phyloP scores from a whole-genome alignment of 106 monocot species.

The Acanthochlamys bracteata region DNA sequence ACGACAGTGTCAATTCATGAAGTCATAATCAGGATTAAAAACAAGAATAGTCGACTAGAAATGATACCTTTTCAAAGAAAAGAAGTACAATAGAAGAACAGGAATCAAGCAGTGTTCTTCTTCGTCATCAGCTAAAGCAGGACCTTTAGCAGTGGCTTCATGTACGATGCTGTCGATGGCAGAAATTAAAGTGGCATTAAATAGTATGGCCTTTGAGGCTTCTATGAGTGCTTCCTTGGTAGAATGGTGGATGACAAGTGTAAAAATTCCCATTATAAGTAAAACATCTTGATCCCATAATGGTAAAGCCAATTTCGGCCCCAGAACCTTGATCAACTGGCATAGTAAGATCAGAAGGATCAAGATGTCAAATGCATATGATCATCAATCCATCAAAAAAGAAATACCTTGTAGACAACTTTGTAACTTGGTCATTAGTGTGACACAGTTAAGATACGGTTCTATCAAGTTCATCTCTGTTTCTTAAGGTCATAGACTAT shows the following conservation, averaged over 20 bases:
- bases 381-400: too few relatives aligned
- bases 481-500: too few relatives aligned
- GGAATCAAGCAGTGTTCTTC: slow-evolving; percentile 56
- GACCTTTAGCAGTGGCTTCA: slow-evolving; percentile 54
- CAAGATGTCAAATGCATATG: too few relatives aligned
- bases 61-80: slow-evolving; percentile 63
- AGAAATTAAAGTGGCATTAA: slow-evolving; percentile 41
- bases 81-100: slow-evolving; percentile 59
- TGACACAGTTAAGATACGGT: too few relatives aligned
- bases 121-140: slow-evolving; percentile 47
- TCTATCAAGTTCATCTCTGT: too few relatives aligned
- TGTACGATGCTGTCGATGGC: slow-evolving; percentile 41
- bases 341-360: slow-evolving; percentile 15
- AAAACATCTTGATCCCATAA: slow-evolving; percentile 29
- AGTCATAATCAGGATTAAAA: not conserved
- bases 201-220: slow-evolving; percentile 66
- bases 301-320: slow-evolving; percentile 23
- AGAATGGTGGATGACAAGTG: slow-evolving; percentile 61
- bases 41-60: too few relatives aligned
- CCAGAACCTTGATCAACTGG: slow-evolving; percentile 55
- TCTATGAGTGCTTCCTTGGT: slow-evolving; percentile 45
- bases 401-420: too few relatives aligned
- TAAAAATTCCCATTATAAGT: slow-evolving; percentile 54
- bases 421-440: too few relatives aligned
- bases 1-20: too few relatives aligned